Base-by-base conservation (phyloP, 2,329 filamentous ascomycete species). In the Pestalotiopsis fici region DNA sequence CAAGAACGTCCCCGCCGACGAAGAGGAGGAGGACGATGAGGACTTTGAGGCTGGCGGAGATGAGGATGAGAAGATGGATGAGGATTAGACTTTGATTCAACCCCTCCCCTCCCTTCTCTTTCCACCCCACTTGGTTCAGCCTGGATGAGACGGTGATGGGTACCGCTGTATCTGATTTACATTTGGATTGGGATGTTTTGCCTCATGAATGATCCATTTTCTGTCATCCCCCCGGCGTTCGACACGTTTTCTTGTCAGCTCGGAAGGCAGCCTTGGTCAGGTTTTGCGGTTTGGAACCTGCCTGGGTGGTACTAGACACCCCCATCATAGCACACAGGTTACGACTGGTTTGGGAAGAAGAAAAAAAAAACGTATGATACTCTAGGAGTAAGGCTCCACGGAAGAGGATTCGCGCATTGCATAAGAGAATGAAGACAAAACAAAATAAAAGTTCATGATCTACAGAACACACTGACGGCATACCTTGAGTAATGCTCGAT, bases 21-120 rank as follows among this genome's bases (percentile, higher is more conserved):
- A 93, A 7, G 92, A 95, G 4, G 92, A 93, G 15, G 91, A 95
- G 35, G 93, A 94, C 57, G 92, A 96, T 0, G 92, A 92, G 59
- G 91, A 90, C 59, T 88, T 88, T 63, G 73, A 75, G 21, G 78
- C 86, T 39, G 86, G 86, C 66, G 78, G 86, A 39, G 86, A 87
- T 65, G 86, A 88, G 70, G 85, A 90, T 70, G 91, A 93, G 71
- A 88, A 90, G 81, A 94, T 94, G 91, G 86, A 91, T 75, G 88
- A 91, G 72, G 65, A 69, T 25, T 69, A 59, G 62, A 28, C 65
- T 47, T 25, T 35, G 43, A n/a, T n/a, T 9, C 15, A 35, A 59
- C 56, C 28, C 18, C 15, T 35, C 31, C 31, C 31, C 31, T 35
- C 31, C 31, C 21, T 18, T 59, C 25, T 9, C 56, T 21, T 59